These are phyloP conservation scores for Ganoderma resinaceum DNA, from an alignment of 1,284 basidiomycete species.

Conservation along the genomic window DNA sequence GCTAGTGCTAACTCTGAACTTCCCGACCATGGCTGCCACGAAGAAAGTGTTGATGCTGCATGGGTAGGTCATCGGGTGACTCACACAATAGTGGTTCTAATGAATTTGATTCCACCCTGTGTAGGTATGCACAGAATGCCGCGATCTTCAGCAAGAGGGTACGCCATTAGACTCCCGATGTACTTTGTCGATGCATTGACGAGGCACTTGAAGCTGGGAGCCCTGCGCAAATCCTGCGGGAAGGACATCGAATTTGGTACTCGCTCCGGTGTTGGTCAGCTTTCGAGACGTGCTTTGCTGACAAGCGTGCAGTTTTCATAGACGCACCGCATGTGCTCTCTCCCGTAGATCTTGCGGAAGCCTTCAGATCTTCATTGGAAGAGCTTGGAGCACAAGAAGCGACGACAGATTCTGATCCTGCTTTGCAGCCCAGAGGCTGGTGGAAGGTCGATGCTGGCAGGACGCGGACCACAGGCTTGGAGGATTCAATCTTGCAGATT, in stretches of 20 bases:
- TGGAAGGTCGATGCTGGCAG: conserved; percentile 65
- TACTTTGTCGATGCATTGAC: not conserved
- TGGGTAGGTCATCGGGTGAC: conserved; percentile 49
- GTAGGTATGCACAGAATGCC: conserved; percentile 85
- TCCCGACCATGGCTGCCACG: conserved; percentile 1
- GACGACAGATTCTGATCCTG: conserved; percentile 59
- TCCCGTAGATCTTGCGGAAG: conserved; percentile 66
- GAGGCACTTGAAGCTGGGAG: conserved; percentile 61
- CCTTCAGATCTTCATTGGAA: conserved; percentile 44
- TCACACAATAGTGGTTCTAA: not conserved
- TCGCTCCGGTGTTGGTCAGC: conserved; percentile 17
- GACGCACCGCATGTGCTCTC: conserved; percentile 81
- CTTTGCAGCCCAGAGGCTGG: conserved; percentile 82
- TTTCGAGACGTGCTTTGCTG: conserved; percentile 5
- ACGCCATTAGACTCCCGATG: conserved; percentile 32
- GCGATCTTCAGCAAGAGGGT: conserved; percentile 84
- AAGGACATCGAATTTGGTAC: conserved; percentile 76
- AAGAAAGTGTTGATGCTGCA: conserved; percentile 63
- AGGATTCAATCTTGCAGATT: conserved; percentile 57
- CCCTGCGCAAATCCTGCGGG: conserved; percentile 72
- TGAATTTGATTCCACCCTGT: not conserved
- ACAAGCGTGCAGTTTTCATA: conserved; percentile 67
- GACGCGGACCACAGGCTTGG: conserved; percentile 62
- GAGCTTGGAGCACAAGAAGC: conserved; percentile 66
- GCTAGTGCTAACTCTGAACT: not conserved